Evolutionary conservation across 352 stramenopile species (phyloP), one percentile per base, ranked within the genome.

Genomic region (Saprolegnia parasitica): DNA sequence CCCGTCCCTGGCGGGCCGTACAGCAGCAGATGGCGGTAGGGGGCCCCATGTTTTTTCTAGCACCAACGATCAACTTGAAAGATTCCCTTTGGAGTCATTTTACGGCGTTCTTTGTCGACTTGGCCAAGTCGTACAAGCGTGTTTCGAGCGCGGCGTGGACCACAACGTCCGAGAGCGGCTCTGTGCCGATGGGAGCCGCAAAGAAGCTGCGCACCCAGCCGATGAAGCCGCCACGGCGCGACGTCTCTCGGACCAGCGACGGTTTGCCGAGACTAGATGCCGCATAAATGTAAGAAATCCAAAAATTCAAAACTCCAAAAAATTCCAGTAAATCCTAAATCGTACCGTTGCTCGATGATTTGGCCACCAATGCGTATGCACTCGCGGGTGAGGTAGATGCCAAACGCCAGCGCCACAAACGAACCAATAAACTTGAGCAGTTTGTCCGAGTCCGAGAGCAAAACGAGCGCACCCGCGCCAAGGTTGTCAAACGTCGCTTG

Each of bases 1-100:
- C 89, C 89, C 0, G 87, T 94, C 32, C 84, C 84, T 5, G 87
- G 87, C 5, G 86, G 87, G 15, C 89, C 89, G 56, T 96, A 91
- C 5, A 96, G 74, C 47, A 96, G 75, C 56, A 96, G 71, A 71
- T 95, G 86, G 24, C 86, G 86, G 37, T 95, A 91, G 20, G 87
- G 86, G 4, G 86, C 84, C 21, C 78, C 74, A 50, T 91, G 80
- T 54, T 58, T 66, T 60, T 68, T 74, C 57, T 71, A 64, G 5
- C 10, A n/a, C 10, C 15, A 9, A 23, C 23, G 0, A 6, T 35
- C 20, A 60, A 58, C 10, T 35, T 49, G 42, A 49, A n/a, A 15
- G 42, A 15, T 49, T 49, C 42, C 54, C 23, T 40, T 13, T 37
- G 9, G 35, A 18, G 10, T 10, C 2, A 6, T 55, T 29, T 16